Evolutionary conservation across 352 stramenopile genomes (phyloP), one percentile per base, ranked within the genome.

Genomic region (Globisporangium spiculum): DNA sequence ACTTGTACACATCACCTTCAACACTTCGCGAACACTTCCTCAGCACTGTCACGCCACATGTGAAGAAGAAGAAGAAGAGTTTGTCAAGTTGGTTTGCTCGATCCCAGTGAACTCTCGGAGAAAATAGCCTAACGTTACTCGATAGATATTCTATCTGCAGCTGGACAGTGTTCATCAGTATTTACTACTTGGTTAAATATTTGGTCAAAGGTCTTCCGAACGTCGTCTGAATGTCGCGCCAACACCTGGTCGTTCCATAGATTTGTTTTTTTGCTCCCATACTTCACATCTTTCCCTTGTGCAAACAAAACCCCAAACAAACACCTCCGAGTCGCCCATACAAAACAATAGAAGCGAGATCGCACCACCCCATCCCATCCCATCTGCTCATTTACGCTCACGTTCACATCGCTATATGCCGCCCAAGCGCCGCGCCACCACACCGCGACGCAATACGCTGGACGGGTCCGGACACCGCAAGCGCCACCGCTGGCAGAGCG

Each of bases 401-500:
- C 44, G 7, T 9, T n/a, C 41, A n/a, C 38, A n/a, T n/a, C 16
- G 18, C 44, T 52, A 24, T 22, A 52, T 52, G 44, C 44, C 44
- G 44, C 44, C 44, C 44, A 22, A n/a, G 18, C 44, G 18, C 18
- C 18, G 44, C 18, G 16, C 16, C 18, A 24, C 18, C 16, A 12
- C 44, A 4, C 18, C 44, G 44, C 44, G 44, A 52, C 44, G 44
- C 44, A 52, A 52, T 18, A 52, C 44, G 18, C 44, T 52, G 16
- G 50, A 56, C 50, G 50, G 50, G n/a, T 22, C 54, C 22, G 26
- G 26, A 22, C 57, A 36, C 44, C 60, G 63, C 53, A 53, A 14
- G 27, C 18, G 54, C 55, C 58, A 61, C 63, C 52, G 63, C 56
- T 68, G 67, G 67, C 46, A 68, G 10, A 63, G 36, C 61, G 67